These are phyloP conservation scores for Malassezia obtusa DNA, from an alignment of 1,284 basidiomycete genomes.

Conservation along the genomic window DNA sequence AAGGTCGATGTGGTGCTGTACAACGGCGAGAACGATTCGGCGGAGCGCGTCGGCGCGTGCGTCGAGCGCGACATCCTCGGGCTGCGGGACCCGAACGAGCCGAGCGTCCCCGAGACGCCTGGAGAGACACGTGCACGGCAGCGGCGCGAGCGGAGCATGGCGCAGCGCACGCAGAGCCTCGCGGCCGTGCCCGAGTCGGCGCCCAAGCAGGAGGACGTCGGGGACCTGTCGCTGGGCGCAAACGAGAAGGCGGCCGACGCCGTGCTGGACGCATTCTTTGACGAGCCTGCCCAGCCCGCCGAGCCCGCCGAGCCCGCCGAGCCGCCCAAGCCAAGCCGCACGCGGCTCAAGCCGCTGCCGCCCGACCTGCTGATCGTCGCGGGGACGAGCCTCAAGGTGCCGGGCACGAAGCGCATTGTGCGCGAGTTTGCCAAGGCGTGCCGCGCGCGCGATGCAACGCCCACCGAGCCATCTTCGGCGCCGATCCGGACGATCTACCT, in stretches of 20 bases:
- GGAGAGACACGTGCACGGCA: constrained; percentile 29
- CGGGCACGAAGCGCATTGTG: constrained; percentile 81
- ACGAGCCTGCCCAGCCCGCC: constrained; percentile 14
- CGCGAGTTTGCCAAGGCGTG: constrained; percentile 82
- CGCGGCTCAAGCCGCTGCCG: constrained; percentile 47
- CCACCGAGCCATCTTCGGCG: constrained; percentile 7
- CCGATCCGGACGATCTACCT: constrained; percentile 68
- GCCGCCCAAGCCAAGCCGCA: constrained; percentile 4
- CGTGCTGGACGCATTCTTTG: constrained; percentile 25
- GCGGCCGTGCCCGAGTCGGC: background rate
- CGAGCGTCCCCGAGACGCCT: constrained; percentile 35
- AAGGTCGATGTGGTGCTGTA: constrained; percentile 82
- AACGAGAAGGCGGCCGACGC: constrained; percentile 19
- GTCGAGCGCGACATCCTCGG: constrained; percentile 44
- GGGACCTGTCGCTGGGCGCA: constrained; percentile 1
- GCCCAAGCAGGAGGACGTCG: background rate
- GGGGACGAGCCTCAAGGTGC: constrained; percentile 90
- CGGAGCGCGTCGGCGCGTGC: constrained; percentile 60
- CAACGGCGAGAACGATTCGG: constrained; percentile 74
- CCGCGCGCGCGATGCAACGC: constrained; percentile 51
- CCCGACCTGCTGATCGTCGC: constrained; percentile 89
- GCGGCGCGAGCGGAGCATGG: constrained; percentile 15
- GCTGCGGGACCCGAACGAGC: constrained; percentile 39
- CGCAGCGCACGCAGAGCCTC: background rate
- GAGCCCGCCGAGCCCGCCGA: background rate